phyloP scores from a whole-genome alignment of 805 yeast genomes.

The Pichia manshurica region DNA sequence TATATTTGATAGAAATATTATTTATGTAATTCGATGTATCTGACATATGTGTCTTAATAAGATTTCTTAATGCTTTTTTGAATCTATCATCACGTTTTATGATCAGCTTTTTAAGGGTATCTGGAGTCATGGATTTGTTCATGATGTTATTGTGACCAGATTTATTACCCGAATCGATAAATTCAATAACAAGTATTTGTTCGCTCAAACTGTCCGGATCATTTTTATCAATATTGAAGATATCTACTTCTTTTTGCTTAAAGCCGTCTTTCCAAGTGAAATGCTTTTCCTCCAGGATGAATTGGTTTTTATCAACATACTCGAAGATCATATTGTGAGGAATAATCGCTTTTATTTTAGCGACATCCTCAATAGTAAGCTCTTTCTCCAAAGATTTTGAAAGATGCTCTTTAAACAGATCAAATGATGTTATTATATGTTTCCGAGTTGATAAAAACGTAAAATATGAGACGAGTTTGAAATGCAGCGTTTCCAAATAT shows the following conservation, averaged over 20 bases:
- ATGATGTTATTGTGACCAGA: slow-evolving; percentile 32
- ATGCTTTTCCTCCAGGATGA: slow-evolving; percentile 40
- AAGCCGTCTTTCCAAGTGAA: slow-evolving; percentile 44
- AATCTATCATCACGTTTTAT: slow-evolving; percentile 52
- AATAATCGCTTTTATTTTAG: slow-evolving; percentile 52
- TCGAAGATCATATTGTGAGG: slow-evolving; percentile 68
- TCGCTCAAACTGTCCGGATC: slow-evolving; percentile 32
- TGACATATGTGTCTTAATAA: slow-evolving; percentile 22
- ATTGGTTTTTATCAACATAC: slow-evolving; percentile 72
- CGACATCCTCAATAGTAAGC: slow-evolving; percentile 50
- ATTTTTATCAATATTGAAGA: slow-evolving; percentile 41
- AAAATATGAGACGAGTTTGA: slow-evolving; percentile 51
- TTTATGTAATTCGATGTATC: slow-evolving; percentile 39
- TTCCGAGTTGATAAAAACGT: slow-evolving; percentile 58
- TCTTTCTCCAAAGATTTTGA: slow-evolving; percentile 43
- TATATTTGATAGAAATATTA: slow-evolving; percentile 27
- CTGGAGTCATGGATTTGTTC: slow-evolving; percentile 41
- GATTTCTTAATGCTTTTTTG: slow-evolving; percentile 32
- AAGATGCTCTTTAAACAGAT: slow-evolving; percentile 46
- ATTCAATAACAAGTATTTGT: slow-evolving; percentile 68
- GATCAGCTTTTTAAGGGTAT: slow-evolving; percentile 57
- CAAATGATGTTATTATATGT: slow-evolving; percentile 54
- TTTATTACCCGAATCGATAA: slow-evolving; percentile 57
- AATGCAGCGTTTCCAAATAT: slow-evolving; percentile 44
- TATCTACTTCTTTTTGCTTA: slow-evolving; percentile 50